A percentile compares a stretch with the other conserved stretches of the same genome.
Conservation (phyloP, 2,329 filamentous ascomycete species). For the Nothopassalora personata region DNA sequence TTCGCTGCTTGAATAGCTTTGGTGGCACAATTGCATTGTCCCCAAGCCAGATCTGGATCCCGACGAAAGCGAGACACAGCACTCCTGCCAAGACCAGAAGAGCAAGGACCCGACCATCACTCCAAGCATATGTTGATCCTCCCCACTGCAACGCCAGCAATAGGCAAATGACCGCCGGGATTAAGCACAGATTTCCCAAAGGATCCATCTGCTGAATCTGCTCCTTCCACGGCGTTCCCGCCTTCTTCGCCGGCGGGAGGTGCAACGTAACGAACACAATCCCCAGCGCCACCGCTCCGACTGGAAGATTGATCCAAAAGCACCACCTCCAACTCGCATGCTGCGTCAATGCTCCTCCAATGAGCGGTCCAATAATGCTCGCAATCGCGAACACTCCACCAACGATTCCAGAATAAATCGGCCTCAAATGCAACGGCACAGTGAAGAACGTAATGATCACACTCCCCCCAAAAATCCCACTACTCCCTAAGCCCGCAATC, state of each 20-base stretch:
- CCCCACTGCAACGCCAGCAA: conserved; percentile 48
- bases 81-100: conserved; percentile 43
- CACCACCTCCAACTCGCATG: conserved; percentile 1
- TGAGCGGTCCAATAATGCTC: background rate
- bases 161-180: conserved; percentile 36
- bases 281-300: background rate
- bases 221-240: background rate
- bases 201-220: background rate
- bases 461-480: conserved; percentile 44
- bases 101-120: conserved; percentile 37
- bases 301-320: background rate
- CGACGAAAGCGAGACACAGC: conserved; percentile 39
- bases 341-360: conserved; percentile 3
- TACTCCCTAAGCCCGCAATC: conserved; percentile 49
- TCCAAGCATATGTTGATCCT: conserved; percentile 40
- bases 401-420: background rate
- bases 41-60: conserved; percentile 40
- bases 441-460: conserved; percentile 13
- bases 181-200: conserved; percentile 21
- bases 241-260: background rate
- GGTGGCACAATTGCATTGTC: conserved; percentile 43
- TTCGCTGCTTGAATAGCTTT: conserved; percentile 43
- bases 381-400: background rate
- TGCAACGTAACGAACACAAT: background rate
- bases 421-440: background rate